Base-by-base conservation (phyloP, 2,329 filamentous ascomycete genomes). In the Penicillium sp. region DNA sequence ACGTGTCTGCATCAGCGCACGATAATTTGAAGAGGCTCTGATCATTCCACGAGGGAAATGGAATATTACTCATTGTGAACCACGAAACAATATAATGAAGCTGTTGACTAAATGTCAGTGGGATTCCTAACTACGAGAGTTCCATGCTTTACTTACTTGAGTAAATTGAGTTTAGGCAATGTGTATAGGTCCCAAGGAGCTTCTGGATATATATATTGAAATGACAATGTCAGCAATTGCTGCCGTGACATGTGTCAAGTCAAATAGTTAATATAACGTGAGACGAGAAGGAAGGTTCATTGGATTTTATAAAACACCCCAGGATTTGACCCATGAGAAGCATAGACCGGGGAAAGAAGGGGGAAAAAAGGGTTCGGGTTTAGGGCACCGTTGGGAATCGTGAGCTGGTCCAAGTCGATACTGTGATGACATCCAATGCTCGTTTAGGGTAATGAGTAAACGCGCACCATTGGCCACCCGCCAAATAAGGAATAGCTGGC, bases 1-100 rank as follows among this genome's bases (percentile, higher is more conserved):
- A 71, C 16, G 62, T 61, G 39, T 72, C 67, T 25, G 66, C 56
- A 58, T 71, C 69, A 46, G 65, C 59, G 54, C 63, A 70, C 40
- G 69, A 63, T 51, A 70, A 58, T 46, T 65, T 66, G 53, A 70
- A 70, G 52, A 69, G 61, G 52, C 57, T 64, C 52, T 65, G 68
- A 32, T 71, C 67, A 38, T 59, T 52, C 69, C 69, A 72, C 47
- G 64, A 57, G 34, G 63, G 62, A 31, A 68, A 68, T 2, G 55
- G 60, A 31, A 69, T 58, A 46, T 55, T 64, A 56, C 61, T 65
- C 69, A 72, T 72, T 31, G 31, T 64, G 60, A 52, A 57, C 44
- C 37, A 31, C 18, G 41, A 10, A 49, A 39, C 32, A 34, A 21
- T 41, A 50, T 37, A 39, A 21, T 57, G 47, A 46, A 37, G 23